phyloP scores from a whole-genome alignment of 1,284 basidiomycete genomes.

The Ganoderma multipileum region DNA sequence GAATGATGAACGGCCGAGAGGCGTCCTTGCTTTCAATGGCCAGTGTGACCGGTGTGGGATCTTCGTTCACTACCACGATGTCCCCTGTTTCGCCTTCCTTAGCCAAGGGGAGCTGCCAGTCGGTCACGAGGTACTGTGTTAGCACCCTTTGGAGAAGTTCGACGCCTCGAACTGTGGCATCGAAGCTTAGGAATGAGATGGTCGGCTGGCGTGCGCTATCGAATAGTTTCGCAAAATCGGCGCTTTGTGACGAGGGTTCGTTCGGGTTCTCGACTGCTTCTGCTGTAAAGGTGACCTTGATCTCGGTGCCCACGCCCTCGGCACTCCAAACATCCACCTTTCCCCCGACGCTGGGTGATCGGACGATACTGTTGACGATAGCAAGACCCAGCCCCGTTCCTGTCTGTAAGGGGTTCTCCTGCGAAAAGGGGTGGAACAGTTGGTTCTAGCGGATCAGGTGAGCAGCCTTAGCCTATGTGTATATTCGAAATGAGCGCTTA shows the following conservation, averaged over 20 bases:
- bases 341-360: slow-evolving; percentile 86
- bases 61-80: slow-evolving; percentile 87
- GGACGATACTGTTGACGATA: slow-evolving; percentile 94
- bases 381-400: slow-evolving; percentile 97
- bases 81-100: slow-evolving; percentile 62
- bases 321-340: slow-evolving; percentile 90
- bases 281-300: slow-evolving; percentile 86
- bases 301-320: slow-evolving; percentile 92
- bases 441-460: slow-evolving; percentile 68
- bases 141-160: slow-evolving; percentile 73
- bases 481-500: slow-evolving; percentile 34
- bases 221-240: slow-evolving; percentile 55
- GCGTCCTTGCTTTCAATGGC: slow-evolving; percentile 66
- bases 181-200: slow-evolving; percentile 81
- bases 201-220: slow-evolving; percentile 54
- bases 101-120: slow-evolving; percentile 80
- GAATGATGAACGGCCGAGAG: slow-evolving; percentile 74
- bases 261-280: slow-evolving; percentile 61
- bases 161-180: slow-evolving; percentile 69
- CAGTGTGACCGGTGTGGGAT: slow-evolving; percentile 61
- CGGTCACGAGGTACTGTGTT: slow-evolving; percentile 69
- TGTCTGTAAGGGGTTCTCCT: slow-evolving; percentile 90
- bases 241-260: slow-evolving; percentile 43
- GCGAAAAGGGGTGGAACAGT: slow-evolving; percentile 96
- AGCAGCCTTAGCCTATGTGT: background rate